phyloP scores from a whole-genome alignment of 2,329 filamentous ascomycete species.

The Boeremia lycopersici region DNA sequence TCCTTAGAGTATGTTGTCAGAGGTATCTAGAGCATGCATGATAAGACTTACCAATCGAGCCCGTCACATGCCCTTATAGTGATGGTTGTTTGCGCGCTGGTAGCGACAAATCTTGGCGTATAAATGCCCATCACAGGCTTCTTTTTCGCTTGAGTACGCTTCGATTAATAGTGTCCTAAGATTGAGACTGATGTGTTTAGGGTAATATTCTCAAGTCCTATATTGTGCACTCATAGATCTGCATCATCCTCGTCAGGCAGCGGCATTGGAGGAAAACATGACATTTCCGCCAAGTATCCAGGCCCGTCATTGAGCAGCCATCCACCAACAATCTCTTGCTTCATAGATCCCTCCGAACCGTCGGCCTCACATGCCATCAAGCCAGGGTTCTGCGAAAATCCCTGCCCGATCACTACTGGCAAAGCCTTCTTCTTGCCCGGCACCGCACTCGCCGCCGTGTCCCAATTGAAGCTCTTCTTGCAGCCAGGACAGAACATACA shows the following conservation, averaged over 20 bases:
- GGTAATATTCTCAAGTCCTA: too few species aligned
- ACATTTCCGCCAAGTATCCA: too few species aligned
- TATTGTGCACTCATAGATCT: background rate
- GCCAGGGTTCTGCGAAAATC: conserved; percentile 1
- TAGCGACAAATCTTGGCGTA: too few species aligned
- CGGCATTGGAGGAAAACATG: background rate
- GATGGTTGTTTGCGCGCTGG: too few species aligned
- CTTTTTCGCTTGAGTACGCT: too few species aligned
- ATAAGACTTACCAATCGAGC: too few species aligned
- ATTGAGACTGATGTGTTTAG: too few species aligned
- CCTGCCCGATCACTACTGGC: background rate
- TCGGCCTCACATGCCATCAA: conserved; percentile 9
- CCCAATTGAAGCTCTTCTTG: conserved; percentile 36
- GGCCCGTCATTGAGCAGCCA: background rate
- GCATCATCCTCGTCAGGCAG: conserved; percentile 4
- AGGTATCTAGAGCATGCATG: too few species aligned
- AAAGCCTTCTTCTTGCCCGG: conserved; percentile 24
- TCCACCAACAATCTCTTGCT: background rate
- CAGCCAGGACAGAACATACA: conserved; percentile 33
- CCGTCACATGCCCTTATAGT: too few species aligned
- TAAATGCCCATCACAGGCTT: too few species aligned
- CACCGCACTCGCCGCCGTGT: conserved; percentile 29
- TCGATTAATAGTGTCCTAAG: too few species aligned
- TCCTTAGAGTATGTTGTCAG: too few species aligned
- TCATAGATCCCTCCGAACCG: background rate